Evolutionary conservation across 495 filamentous ascomycete species (phyloP), one percentile per base, ranked within the genome.

Genomic region (Penicillium robsamsonii): DNA sequence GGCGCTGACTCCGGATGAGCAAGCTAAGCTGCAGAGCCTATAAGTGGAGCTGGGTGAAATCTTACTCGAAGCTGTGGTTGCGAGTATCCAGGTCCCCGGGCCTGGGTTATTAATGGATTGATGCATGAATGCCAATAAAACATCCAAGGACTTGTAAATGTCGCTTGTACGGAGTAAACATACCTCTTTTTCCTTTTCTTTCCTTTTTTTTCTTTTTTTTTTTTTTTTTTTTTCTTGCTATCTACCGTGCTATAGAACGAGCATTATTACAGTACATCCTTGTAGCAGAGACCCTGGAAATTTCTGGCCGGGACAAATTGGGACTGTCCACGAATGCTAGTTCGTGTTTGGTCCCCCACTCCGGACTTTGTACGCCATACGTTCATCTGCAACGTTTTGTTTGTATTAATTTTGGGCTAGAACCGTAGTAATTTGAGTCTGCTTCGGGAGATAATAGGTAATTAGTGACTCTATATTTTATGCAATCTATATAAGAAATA

Each of bases 1-100:
- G 17, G 75, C 81, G 11, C 66, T 97, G 65, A 89, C 79, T 4
- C 79, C 83, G 6, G 81, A 85, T 52, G 92, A 97, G 74, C 87
- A 89, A 73, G 74, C 73, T 27, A 93, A 91, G 68, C 73, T 96
- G 43, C 75, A 74, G 47, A 70, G 64, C 27, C 61, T 77, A 56
- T 69, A 61, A 43, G 72, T 38, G 12, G 30, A 6, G n/a, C 27
- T 31, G 27, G 17, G 13, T 46, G 45, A 5, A 18, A 18, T 30
- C 12, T 11, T 10, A 29, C 7, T 46, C 17, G 45, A 17, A 3
- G 45, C n/a, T 30, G 18, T 31, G 17, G n/a, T 31, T 47, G 4
- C 9, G 11, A 31, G 4, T 12, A 12, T n/a, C 15, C n/a, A 27
- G 25, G 17, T 10, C 15, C 22, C 33, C 6, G 25, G 49, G 4